phyloP scores from a whole-genome alignment of 2,329 filamentous ascomycete genomes.

The Aureobasidium melanogenum region DNA sequence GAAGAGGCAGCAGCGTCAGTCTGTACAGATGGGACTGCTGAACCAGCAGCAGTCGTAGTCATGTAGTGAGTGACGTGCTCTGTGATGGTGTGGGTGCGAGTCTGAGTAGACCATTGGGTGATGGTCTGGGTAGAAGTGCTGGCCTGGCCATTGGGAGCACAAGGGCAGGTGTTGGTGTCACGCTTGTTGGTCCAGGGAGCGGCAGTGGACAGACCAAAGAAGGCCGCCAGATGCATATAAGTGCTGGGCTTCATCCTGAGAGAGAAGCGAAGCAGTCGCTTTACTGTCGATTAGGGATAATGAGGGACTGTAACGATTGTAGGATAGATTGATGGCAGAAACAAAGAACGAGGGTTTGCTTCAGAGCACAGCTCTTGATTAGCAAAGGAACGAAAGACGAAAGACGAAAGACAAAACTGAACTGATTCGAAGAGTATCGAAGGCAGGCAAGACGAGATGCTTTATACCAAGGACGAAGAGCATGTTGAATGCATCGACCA shows the following conservation, averaged over 20 bases:
- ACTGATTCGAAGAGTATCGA: neutral
- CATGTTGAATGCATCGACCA: neutral
- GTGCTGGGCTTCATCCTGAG: slow-evolving; percentile 8
- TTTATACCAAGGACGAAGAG: neutral
- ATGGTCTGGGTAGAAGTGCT: neutral
- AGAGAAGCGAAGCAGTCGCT: neutral
- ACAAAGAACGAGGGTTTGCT: neutral
- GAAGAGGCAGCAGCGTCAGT: neutral
- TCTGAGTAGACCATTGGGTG: slow-evolving; percentile 4
- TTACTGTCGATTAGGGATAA: neutral
- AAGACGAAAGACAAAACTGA: neutral
- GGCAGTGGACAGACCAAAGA: slow-evolving; percentile 4
- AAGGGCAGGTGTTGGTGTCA: slow-evolving; percentile 7
- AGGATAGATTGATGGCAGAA: neutral
- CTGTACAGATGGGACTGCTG: neutral
- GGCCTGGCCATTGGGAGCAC: neutral
- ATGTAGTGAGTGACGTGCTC: neutral
- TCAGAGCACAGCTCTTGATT: slow-evolving; percentile 11
- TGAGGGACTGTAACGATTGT: slow-evolving; percentile 4
- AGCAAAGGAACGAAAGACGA: slow-evolving; percentile 6
- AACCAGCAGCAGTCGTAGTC: slow-evolving; percentile 3
- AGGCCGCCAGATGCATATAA: neutral
- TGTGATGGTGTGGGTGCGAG: neutral
- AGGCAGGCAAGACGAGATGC: neutral
- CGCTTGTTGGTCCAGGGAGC: slow-evolving; percentile 1